Conservation (phyloP, 1,284 basidiomycete genomes). For the Violaceomyces palustris region DNA sequence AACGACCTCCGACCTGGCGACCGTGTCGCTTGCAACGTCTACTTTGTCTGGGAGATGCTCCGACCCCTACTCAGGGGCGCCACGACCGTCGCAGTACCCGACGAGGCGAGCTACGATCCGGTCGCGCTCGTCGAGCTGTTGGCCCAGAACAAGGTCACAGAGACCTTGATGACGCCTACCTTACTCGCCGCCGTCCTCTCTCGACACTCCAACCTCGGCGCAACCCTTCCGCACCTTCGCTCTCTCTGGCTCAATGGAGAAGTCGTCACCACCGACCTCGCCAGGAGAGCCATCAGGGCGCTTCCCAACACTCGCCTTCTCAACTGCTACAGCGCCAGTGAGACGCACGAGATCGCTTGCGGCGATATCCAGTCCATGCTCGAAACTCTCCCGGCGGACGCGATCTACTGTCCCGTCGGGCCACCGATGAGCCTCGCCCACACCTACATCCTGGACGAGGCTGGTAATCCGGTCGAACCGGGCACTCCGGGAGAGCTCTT, state of each 20-base stretch:
- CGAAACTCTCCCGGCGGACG: conserved; percentile 7
- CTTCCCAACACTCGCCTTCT: conserved; percentile 44
- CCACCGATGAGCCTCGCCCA: conserved; percentile 39
- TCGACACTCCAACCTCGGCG: conserved; percentile 28
- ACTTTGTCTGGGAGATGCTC: conserved; percentile 52
- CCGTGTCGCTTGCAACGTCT: conserved; percentile 52
- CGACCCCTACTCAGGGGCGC: conserved; percentile 48
- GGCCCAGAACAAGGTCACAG: conserved; percentile 39
- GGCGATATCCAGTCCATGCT: conserved; percentile 42
- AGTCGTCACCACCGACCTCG: conserved; percentile 49
- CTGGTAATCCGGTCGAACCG: conserved; percentile 28
- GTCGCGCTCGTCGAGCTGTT: conserved; percentile 42
- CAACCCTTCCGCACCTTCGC: conserved; percentile 37
- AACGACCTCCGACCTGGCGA: conserved; percentile 41
- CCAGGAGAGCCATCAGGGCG: conserved; percentile 39
- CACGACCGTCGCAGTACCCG: conserved; percentile 47
- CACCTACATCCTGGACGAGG: conserved; percentile 47
- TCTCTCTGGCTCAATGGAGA: conserved; percentile 52
- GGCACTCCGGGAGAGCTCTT: conserved; percentile 45
- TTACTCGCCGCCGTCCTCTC: conserved; percentile 47
- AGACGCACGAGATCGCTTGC: conserved; percentile 50
- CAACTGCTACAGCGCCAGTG: conserved; percentile 51
- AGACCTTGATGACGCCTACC: conserved; percentile 52
- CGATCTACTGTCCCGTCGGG: conserved; percentile 45
- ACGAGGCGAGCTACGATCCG: conserved; percentile 47